Evolutionary conservation across 192 early-diverging fungal species (phyloP).

Genomic region (Obelidium mucronatum): DNA sequence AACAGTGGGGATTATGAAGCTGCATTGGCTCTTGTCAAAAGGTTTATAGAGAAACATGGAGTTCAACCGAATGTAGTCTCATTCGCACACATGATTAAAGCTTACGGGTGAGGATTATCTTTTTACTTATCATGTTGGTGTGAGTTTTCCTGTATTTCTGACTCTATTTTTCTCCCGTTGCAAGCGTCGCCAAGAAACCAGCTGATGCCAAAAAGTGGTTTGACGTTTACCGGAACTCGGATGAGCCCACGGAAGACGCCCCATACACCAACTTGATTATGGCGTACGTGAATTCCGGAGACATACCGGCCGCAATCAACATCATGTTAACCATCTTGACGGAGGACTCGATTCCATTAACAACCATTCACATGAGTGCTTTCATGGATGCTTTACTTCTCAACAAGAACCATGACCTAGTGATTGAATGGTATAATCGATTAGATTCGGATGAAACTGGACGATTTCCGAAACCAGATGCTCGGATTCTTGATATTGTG

Average conservation of each 20-base stretch:
- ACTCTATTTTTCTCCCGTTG: neutral
- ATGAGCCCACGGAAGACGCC: slow-evolving; percentile 1
- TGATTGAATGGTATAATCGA: slow-evolving; percentile 20
- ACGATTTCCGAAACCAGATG: neutral
- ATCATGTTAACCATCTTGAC: slow-evolving; percentile 1
- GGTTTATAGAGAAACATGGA: neutral
- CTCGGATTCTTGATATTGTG: neutral
- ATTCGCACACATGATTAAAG: slow-evolving; percentile 4
- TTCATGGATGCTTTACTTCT: neutral
- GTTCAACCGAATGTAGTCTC: slow-evolving; percentile 14
- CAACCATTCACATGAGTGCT: neutral
- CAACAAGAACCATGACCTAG: neutral
- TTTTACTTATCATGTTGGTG: neutral
- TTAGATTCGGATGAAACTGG: neutral
- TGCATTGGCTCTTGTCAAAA: neutral
- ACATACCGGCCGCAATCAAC: slow-evolving; percentile 1
- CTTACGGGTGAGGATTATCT: neutral
- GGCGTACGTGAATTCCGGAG: slow-evolving; percentile 13
- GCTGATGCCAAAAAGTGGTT: slow-evolving; percentile 27
- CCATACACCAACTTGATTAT: slow-evolving; percentile 17
- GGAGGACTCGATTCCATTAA: slow-evolving; percentile 17
- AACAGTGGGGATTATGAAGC: neutral
- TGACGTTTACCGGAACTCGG: slow-evolving; percentile 24
- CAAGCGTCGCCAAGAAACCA: neutral
- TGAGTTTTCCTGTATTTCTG: neutral